Evolutionary conservation across 192 early-diverging fungal genomes (phyloP), one percentile per base, ranked within the genome.

Genomic region (Paraglomus occultum): DNA sequence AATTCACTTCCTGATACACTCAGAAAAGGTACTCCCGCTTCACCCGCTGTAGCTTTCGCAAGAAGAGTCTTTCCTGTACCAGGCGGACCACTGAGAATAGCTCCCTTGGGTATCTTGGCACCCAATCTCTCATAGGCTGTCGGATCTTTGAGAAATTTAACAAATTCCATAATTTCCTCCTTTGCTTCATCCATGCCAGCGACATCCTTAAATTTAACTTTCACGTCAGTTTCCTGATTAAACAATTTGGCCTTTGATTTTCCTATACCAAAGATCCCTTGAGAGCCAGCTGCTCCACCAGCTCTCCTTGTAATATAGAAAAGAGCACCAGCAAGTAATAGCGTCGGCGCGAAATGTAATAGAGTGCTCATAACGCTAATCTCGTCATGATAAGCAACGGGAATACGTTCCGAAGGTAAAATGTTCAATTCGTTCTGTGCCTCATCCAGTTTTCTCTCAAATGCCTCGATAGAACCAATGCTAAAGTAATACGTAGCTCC

Each of bases 151-250:
- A 98, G 79, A 81, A 98, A 98, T 80, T 97, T 97, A 64, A 99
- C 97, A 91, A 99, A 99, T 85, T 99, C 97, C 97, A 99, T 99
- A 58, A 99, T 99, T 80, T 99, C 97, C 73, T 94, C 90, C 84
- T 99, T 99, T 48, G 96, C 97, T 74, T 99, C 97, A 82, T 99
- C 96, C 79, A 94, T 94, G 8, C 97, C 97, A 10, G 97, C 97
- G 1, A 99, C 96, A 77, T 99, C 96, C 85, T 96, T 97, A 79
- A 99, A 99, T 72, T 96, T 96, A 49, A 99, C 92, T 67, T 92
- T 87, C 59, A 99, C 90, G 48, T 96, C 93, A 1, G 90, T 92
- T 76, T 99, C 95, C 74, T 96, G 92, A 85, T 98, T 99, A 81
- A 90, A 99, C 83, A 99, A 80, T 78, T 92, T 94, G 22, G 97